Evolutionary conservation across 2,329 filamentous ascomycete species (phyloP), one percentile per base, ranked within the genome.

Genomic region (Penicillium nordicum): DNA sequence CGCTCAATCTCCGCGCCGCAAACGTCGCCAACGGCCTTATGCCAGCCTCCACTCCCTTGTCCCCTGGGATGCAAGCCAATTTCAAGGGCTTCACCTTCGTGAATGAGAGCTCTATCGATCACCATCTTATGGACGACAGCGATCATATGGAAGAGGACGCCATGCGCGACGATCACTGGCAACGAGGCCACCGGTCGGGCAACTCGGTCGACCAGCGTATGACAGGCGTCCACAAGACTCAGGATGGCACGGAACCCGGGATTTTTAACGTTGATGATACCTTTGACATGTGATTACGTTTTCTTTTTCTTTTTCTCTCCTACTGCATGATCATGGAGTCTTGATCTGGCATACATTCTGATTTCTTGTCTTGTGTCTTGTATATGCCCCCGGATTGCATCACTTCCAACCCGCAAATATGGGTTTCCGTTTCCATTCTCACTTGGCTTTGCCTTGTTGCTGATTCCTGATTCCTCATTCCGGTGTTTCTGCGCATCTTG

Each of bases 51-150:
- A 99, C 94, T 0, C 94, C 94, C 0, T 80, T 99, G 25, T 96
- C 92, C 14, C 94, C 94, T 0, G 95, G 91, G 2, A 92, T 97
- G 76, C 94, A 99, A 76, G 94, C 93, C 61, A 97, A 97, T 71
- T 99, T 99, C 80, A 90, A 94, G 69, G 94, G 94, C 34, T 99
- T 99, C 75, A 99, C 94, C 0, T 99, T 96, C 73, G 94, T 97
- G n/a, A 94, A 97, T 67, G 93, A 97, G 77, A 97, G 90, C 69
- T 90, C 90, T 2, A 87, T 99, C 54, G 92, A 97, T 50, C 90
- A 75, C 42, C 72, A 76, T 45, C 62, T 76, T 46, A 72, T 70
- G 55, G 63, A 71, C 52, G 69, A 72, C 18, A 65, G 65, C 14
- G 74, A 78, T 32, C 69, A 68, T 8, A 75, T 78, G 74, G 75